Base-by-base conservation (phyloP, 2,329 filamentous ascomycete genomes). In the Scolecobasidium constrictum region DNA sequence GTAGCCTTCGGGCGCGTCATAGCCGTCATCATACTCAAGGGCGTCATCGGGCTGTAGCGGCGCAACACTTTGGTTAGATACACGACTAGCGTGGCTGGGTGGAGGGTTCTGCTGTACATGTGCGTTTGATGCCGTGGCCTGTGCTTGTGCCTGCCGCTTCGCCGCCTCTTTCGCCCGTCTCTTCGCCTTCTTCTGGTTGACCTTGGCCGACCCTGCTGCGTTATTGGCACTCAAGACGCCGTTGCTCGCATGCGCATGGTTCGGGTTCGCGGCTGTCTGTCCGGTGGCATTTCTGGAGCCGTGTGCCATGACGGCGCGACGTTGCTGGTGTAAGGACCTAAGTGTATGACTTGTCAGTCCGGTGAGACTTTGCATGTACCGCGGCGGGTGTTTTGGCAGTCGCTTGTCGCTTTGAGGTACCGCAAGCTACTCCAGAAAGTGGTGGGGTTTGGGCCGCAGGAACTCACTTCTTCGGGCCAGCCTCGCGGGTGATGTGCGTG, bases 181-280 rank as follows among this genome's bases (percentile, higher is more conserved):
- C 71, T 94, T 95, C 62, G 92, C 84, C 70, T 95, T 96, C 72
- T 95, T 95, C 58, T 85, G 79, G 65, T 94, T 95, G 40, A 88
- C 81, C 34, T n/a, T 15, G 9, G 13, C 34, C 18, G 34, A 20
- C 22, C 31, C 40, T 19, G 33, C 19, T 18, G 19, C 5, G 33
- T 12, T 36, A 18, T 36, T 19, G 13, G 31, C 23, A 4, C 22
- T 35, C 21, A 60, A 50, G 50, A 64, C 53, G 52, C 63, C 63
- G 56, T 66, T 67, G 52, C 53, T 47, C 22, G 59, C 46, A 48
- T 53, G 51, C 33, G 63, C 55, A 23, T 52, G 55, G 39, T 37
- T 37, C 18, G 22, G 11, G 15, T 6, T 15, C 46, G 51, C 47
- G 44, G 52, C 44, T 35, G 42, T 38, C 33, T 56, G 51, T 42